Evolutionary conservation across 1,284 basidiomycete genomes (phyloP), one percentile per base, ranked within the genome.

Genomic region (Puccinia hordei): DNA sequence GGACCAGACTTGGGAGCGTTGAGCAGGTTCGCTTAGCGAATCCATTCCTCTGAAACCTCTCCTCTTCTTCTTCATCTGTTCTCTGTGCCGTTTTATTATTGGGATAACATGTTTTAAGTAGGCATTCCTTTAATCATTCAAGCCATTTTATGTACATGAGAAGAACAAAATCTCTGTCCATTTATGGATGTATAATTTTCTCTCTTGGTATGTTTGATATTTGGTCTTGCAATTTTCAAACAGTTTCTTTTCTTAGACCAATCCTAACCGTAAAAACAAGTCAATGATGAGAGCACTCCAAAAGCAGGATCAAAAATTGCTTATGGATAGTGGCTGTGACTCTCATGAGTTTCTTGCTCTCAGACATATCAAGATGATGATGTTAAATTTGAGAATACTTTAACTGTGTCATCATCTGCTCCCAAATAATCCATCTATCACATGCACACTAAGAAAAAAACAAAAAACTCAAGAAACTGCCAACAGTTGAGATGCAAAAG

Each of bases 11-110:
- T 46, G 19, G 68, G 68, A 53, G 68, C 68, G 6, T 71, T 71
- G 68, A 71, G 68, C 30, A 51, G 68, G 53, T 71, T 71, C 49
- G 53, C 68, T 66, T 66, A 66, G 41, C 41, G 61, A 35, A 10
- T 35, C n/a, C 33, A 12, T 55, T 55, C 4, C 6, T 55, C 9
- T 55, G 8, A 24, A n/a, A 55, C 24, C 41, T 17, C 4, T n/a
- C n/a, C 6, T n/a, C n/a, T 22, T 41, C n/a, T n/a, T 41, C 15
- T 41, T 24, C 13, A 61, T 35, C 33, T 35, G 10, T 65, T 35
- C 22, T 33, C 38, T 41, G 35, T 65, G 19, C 33, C 8, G 1
- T 41, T 44, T 41, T 10, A 0, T 41, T 22, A 41, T 65, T 24
- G 33, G 33, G 33, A n/a, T 65, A 2, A n/a, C 15, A 19, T 63